Evolutionary conservation across 306 rosid species (phyloP).

Genomic region (Inga laurina): DNA sequence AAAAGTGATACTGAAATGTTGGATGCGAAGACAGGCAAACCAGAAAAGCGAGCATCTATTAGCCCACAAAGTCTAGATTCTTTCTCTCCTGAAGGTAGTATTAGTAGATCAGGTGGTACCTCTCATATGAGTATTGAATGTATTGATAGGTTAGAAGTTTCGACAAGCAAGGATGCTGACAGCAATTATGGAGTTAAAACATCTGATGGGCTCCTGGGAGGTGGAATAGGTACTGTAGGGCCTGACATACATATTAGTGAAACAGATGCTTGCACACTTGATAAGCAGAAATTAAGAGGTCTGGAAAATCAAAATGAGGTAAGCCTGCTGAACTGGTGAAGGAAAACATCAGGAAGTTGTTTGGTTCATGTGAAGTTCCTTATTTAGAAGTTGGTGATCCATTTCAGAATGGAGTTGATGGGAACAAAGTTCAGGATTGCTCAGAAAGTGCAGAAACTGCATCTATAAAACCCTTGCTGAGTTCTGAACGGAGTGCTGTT

Average conservation of each 20-base stretch:
- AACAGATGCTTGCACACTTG: slow-evolving; percentile 31
- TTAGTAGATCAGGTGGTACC: slow-evolving; percentile 51
- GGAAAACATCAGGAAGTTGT: slow-evolving; percentile 40
- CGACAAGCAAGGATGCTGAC: slow-evolving; percentile 37
- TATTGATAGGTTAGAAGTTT: slow-evolving; percentile 44
- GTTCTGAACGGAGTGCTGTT: slow-evolving; percentile 48
- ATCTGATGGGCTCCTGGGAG: slow-evolving; percentile 41
- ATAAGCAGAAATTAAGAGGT: slow-evolving; percentile 35
- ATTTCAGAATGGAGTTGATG: slow-evolving; percentile 47
- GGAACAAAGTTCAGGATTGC: slow-evolving; percentile 50
- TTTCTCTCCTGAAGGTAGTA: slow-evolving; percentile 49
- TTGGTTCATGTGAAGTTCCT: slow-evolving; percentile 52
- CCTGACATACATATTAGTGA: slow-evolving; percentile 37
- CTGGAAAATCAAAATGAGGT: slow-evolving; percentile 50
- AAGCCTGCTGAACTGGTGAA: slow-evolving; percentile 55
- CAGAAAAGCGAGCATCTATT: slow-evolving; percentile 56
- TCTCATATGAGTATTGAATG: slow-evolving; percentile 44
- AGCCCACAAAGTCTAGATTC: slow-evolving; percentile 58
- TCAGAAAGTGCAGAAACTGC: slow-evolving; percentile 38
- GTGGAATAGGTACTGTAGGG: slow-evolving; percentile 37
- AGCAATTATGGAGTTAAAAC: slow-evolving; percentile 45
- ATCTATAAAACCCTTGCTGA: slow-evolving; percentile 36
- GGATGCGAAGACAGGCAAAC: slow-evolving; percentile 42
- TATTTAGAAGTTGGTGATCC: slow-evolving; percentile 50
- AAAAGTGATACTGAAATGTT: slow-evolving; percentile 54